Evolutionary conservation across 2,329 filamentous ascomycete species (phyloP).

Genomic region (Microsporum ferrugineum): DNA sequence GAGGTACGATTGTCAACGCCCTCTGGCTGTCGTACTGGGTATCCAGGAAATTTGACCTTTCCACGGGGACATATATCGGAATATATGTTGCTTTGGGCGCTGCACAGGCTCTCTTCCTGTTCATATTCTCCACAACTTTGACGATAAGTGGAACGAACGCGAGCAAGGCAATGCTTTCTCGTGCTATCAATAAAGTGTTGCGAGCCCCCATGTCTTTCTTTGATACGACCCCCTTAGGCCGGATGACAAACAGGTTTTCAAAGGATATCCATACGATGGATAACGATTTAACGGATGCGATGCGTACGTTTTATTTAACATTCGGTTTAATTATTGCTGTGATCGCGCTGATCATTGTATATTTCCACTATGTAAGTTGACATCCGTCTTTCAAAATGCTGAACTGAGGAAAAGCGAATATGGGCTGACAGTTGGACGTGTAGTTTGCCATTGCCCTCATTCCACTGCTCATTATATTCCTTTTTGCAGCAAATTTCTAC

Average conservation of each 20-base stretch:
- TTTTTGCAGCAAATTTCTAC: slow-evolving; percentile 79
- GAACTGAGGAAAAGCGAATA: not conserved
- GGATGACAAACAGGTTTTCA: slow-evolving; percentile 93
- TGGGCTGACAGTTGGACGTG: not conserved
- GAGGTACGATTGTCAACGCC: slow-evolving; percentile 74
- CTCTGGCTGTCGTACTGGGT: slow-evolving; percentile 95
- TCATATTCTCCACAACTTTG: slow-evolving; percentile 65
- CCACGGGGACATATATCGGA: slow-evolving; percentile 58
- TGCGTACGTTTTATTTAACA: slow-evolving; percentile 86
- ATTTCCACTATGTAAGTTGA: slow-evolving; percentile 60
- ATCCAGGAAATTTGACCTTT: slow-evolving; percentile 57
- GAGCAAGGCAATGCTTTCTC: slow-evolving; percentile 68
- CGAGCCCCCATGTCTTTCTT: slow-evolving; percentile 77
- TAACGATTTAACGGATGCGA: slow-evolving; percentile 75
- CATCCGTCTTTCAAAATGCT: not conserved
- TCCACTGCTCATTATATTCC: slow-evolving; percentile 62
- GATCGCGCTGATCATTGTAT: slow-evolving; percentile 85
- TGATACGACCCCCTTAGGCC: slow-evolving; percentile 87
- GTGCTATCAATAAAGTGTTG: slow-evolving; percentile 64
- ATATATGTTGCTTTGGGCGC: slow-evolving; percentile 60
- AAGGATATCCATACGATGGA: slow-evolving; percentile 96
- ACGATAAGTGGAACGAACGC: slow-evolving; percentile 70
- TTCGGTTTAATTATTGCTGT: slow-evolving; percentile 70
- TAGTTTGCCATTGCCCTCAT: slow-evolving; percentile 58
- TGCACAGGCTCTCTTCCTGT: slow-evolving; percentile 62